Conservation (phyloP, 1,284 basidiomycete genomes). For the Phylloboletellus chloephorus region DNA sequence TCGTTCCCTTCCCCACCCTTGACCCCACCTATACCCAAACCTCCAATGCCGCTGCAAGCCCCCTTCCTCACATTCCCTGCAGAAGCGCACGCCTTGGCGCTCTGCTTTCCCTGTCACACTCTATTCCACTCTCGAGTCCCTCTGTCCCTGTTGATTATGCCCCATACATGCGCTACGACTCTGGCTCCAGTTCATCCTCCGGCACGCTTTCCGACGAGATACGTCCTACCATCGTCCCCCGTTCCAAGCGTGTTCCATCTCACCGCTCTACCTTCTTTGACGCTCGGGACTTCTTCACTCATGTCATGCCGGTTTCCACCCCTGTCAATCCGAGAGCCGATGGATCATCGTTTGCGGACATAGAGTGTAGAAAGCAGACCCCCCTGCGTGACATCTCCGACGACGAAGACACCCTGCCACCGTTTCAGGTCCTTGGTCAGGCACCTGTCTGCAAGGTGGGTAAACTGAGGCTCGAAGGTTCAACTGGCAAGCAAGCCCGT, state of each 20-base stretch:
- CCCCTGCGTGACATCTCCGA: conserved; percentile 24
- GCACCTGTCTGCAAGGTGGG: conserved; percentile 17
- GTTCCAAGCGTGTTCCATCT: conserved; percentile 34
- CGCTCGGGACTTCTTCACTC: conserved; percentile 21
- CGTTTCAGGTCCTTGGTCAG: conserved; percentile 10
- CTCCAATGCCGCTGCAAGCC: conserved; percentile 48
- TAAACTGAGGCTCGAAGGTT: conserved; percentile 26
- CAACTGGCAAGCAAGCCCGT: conserved; percentile 28
- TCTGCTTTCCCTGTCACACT: conserved; percentile 8
- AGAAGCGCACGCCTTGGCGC: conserved; percentile 13
- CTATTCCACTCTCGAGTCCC: conserved; percentile 3
- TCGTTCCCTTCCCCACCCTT: conserved; percentile 33
- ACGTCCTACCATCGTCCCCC: conserved; percentile 31
- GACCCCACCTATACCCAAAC: conserved; percentile 33
- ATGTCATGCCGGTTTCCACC: conserved; percentile 40
- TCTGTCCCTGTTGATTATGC: conserved; percentile 13
- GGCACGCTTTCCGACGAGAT: conserved; percentile 30
- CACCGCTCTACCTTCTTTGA: conserved; percentile 21
- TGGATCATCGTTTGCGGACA: conserved; percentile 18
- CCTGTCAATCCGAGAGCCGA: conserved; percentile 29
- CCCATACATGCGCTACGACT: conserved; percentile 24
- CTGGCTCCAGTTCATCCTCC: conserved; percentile 32
- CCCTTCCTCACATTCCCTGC: conserved; percentile 35
- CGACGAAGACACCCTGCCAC: conserved; percentile 22
- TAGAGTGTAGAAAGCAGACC: conserved; percentile 24